Conservation (phyloP, 2,329 filamentous ascomycete species). For the Atkinsonella texensis region DNA sequence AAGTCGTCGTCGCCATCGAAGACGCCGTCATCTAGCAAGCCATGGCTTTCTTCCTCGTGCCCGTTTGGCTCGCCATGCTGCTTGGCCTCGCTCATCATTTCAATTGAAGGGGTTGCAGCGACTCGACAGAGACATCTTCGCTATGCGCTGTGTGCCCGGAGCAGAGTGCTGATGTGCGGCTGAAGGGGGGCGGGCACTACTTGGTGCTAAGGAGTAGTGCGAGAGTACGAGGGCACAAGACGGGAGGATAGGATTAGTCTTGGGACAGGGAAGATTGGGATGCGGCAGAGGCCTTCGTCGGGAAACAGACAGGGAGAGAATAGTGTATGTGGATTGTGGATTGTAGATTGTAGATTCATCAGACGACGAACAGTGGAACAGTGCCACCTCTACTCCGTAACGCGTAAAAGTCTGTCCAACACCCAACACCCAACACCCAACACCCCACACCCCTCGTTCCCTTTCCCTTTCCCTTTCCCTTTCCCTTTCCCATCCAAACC, state of each 20-base stretch:
- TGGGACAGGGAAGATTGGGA: background rate
- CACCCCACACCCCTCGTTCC: too few species aligned
- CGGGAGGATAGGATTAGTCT: background rate
- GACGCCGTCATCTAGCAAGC: conserved; percentile 16
- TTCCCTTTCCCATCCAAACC: too few species aligned
- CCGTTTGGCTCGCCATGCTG: conserved; percentile 17
- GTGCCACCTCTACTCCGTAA: too few species aligned
- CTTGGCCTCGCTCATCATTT: conserved; percentile 22
- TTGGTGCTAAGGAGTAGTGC: background rate
- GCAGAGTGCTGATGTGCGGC: background rate
- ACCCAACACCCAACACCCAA: too few species aligned
- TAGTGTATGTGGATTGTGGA: background rate
- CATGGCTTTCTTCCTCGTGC: conserved; percentile 19
- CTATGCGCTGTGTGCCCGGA: background rate
- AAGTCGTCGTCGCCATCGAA: conserved; percentile 17
- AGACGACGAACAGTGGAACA: too few species aligned
- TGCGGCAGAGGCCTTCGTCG: too few species aligned
- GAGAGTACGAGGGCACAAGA: too few species aligned
- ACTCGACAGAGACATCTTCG: conserved; percentile 9
- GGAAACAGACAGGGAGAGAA: background rate
- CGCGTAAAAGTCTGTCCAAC: too few species aligned
- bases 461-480: too few species aligned
- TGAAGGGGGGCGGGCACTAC: background rate
- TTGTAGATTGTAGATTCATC: too few species aligned
- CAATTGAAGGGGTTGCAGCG: conserved; percentile 5